Percentiles rank a stretch among this genome's conserved stretches.
These are phyloP conservation scores for Scedosporium minutisporum DNA, from an alignment of 2,329 filamentous ascomycete genomes.

Conservation along the genomic window DNA sequence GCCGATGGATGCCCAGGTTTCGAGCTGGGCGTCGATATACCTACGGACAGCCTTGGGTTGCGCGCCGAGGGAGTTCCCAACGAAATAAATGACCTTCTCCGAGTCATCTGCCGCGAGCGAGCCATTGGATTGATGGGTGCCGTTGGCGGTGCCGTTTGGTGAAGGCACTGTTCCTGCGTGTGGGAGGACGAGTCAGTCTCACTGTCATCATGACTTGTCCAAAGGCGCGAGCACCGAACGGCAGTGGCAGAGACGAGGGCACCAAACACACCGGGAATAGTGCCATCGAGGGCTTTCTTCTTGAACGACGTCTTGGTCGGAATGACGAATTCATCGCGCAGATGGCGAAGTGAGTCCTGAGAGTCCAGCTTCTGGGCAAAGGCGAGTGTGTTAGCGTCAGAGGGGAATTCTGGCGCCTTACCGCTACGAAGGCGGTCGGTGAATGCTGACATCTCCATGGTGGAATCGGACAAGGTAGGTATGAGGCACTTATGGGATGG, in stretches of 20 bases:
- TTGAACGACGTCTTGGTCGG: no score
- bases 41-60: conserved; percentile 57
- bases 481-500: not conserved
- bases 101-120: not conserved
- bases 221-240: no score
- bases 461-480: conserved; percentile 4
- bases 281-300: no score
- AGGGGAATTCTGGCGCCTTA: conserved; percentile 33
- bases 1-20: conserved; percentile 70
- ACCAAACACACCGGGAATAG: no score
- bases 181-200: no score
- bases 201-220: no score
- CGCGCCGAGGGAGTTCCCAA: conserved; percentile 80
- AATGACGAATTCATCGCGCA: no score
- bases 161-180: not conserved
- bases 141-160: not conserved
- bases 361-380: no score
- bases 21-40: conserved; percentile 57
- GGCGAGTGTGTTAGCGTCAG: not conserved
- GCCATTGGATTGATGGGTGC: not conserved
- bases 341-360: no score
- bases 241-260: no score
- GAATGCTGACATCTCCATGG: conserved; percentile 29
- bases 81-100: conserved; percentile 50
- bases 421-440: conserved; percentile 32